phyloP scores from a whole-genome alignment of 139 green algal genomes.

The Chlorokybus atmophyticus region DNA sequence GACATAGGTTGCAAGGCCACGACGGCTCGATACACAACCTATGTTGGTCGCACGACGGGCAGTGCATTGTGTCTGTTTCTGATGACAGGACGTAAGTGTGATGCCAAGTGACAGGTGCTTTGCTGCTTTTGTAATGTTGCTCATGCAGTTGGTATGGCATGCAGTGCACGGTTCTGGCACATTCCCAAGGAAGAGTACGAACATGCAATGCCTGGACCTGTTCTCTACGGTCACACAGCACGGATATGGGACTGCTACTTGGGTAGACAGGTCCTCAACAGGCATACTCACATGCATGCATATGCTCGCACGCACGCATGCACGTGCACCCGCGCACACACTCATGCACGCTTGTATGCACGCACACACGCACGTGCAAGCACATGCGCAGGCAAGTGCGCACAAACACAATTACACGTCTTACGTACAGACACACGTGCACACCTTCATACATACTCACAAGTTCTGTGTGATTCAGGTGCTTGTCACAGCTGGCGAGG shows the following conservation, averaged over 20 bases:
- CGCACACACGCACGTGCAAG: too few species aligned
- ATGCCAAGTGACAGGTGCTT: not conserved
- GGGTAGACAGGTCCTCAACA: too few species aligned
- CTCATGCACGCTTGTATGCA: too few species aligned
- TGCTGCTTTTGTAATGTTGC: not conserved
- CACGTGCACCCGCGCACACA: too few species aligned
- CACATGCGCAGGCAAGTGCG: too few species aligned
- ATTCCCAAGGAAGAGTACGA: not conserved
- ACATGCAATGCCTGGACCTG: not conserved
- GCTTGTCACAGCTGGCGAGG: slow-evolving; percentile 23
- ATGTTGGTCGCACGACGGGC: slow-evolving; percentile 5
- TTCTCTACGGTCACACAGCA: not conserved
- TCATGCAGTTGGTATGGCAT: not conserved
- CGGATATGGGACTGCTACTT: not conserved
- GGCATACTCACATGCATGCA: too few species aligned
- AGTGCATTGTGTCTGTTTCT: slow-evolving; percentile 9
- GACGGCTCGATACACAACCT: slow-evolving; percentile 20
- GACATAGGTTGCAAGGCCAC: slow-evolving; percentile 8
- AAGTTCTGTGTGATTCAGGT: slow-evolving; percentile 12
- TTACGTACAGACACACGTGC: too few species aligned
- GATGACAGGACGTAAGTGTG: slow-evolving; percentile 14
- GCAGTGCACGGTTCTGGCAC: slow-evolving; percentile 12
- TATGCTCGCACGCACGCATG: too few species aligned
- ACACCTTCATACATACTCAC: too few species aligned
- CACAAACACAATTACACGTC: too few species aligned